Conservation (phyloP, 495 filamentous ascomycete species). For the Saxispiralis lemnorum region DNA sequence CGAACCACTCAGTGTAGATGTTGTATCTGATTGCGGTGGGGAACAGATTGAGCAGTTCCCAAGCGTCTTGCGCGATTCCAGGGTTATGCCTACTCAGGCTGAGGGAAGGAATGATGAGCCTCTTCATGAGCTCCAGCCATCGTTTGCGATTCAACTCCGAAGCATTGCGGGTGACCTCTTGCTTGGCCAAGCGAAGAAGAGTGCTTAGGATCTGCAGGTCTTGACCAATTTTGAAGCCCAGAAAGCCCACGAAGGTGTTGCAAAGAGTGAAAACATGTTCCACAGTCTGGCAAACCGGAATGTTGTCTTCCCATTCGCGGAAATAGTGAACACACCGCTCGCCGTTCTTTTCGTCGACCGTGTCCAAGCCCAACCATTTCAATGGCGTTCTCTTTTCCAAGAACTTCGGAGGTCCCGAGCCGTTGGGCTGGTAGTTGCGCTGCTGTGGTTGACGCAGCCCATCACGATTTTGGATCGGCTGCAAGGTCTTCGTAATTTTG, state of each 20-base stretch:
- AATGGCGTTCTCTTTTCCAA: background rate
- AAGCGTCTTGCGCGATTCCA: conserved; percentile 68
- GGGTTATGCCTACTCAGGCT: conserved; percentile 70
- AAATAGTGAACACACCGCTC: conserved; percentile 80
- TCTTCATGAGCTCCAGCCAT: conserved; percentile 67
- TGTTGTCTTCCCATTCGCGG: conserved; percentile 89
- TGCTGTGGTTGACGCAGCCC: no score
- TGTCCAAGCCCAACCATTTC: conserved; percentile 45
- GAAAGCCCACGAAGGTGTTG: conserved; percentile 63
- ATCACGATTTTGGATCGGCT: conserved; percentile 26
- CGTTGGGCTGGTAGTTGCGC: conserved; percentile 25
- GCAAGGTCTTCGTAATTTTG: conserved; percentile 41
- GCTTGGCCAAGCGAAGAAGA: conserved; percentile 60
- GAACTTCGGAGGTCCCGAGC: background rate
- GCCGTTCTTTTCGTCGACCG: conserved; percentile 51
- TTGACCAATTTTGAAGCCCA: conserved; percentile 73
- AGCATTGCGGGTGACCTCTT: conserved; percentile 49
- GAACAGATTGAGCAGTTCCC: conserved; percentile 59
- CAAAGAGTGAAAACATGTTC: conserved; percentile 84
- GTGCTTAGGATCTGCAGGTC: conserved; percentile 64
- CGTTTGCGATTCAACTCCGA: conserved; percentile 50
- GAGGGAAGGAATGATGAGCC: conserved; percentile 65
- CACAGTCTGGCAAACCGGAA: conserved; percentile 74
- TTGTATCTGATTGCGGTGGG: conserved; percentile 61
- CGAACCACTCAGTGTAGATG: conserved; percentile 87